Conservation (phyloP, 805 yeast genomes). For the Teunomyces cretensis region DNA sequence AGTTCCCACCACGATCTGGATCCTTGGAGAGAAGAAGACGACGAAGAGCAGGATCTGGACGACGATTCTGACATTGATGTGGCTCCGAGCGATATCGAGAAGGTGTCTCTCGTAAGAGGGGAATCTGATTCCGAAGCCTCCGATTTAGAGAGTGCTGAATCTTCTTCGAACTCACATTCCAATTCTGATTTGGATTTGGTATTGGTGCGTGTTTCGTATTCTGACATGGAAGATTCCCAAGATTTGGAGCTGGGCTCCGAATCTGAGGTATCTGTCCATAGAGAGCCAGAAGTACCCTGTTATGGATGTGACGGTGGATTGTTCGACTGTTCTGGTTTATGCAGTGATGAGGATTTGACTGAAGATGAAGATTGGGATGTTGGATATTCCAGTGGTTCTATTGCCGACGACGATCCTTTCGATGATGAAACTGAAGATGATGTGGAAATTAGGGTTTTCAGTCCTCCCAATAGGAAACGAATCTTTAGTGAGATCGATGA, state of each 20-base stretch:
- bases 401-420: neutral
- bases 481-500: constrained; percentile 8
- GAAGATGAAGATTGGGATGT: constrained; percentile 6
- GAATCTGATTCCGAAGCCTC: too few relatives aligned
- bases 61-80: too few relatives aligned
- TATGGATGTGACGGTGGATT: constrained; percentile 1
- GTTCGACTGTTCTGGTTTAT: neutral
- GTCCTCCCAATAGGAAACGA: constrained; percentile 5
- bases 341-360: constrained; percentile 6
- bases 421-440: neutral
- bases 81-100: too few relatives aligned
- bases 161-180: neutral
- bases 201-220: neutral
- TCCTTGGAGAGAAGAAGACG: too few relatives aligned
- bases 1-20: neutral
- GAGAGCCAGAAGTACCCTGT: neutral
- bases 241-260: neutral
- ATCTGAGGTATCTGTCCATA: neutral
- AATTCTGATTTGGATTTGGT: constrained; percentile 1
- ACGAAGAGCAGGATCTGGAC: too few relatives aligned
- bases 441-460: neutral
- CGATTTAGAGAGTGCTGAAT: neutral
- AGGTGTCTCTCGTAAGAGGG: too few relatives aligned
- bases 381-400: neutral
- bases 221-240: neutral